These are phyloP conservation scores for Vinca minor DNA, from an alignment of 257 asterid species.

Conservation along the genomic window DNA sequence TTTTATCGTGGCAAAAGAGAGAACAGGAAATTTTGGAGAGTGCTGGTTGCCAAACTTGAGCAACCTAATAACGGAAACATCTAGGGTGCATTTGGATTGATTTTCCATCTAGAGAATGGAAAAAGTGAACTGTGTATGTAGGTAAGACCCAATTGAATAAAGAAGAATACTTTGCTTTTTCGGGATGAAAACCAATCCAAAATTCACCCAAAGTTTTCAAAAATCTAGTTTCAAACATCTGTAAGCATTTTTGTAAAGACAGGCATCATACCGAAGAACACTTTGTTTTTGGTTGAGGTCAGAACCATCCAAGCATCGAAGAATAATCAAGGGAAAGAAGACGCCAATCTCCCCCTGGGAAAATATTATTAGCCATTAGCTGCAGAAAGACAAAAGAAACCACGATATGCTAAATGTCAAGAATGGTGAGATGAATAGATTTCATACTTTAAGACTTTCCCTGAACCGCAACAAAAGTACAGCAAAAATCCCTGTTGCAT, in stretches of 20 bases:
- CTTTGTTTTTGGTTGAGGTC: conserved; percentile 68
- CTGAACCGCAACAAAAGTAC: conserved; percentile 83
- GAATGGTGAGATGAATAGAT: conserved; percentile 5
- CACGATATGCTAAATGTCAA: conserved; percentile 13
- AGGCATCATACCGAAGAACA: conserved; percentile 67
- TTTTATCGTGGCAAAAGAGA: not conserved
- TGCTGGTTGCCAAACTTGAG: conserved; percentile 11
- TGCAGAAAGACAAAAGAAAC: conserved; percentile 10
- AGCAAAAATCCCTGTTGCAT: conserved; percentile 82
- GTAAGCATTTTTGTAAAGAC: not conserved
- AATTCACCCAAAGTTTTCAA: too few relatives aligned
- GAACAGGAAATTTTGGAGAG: not conserved
- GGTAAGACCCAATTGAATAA: too few relatives aligned
- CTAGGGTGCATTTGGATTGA: too few relatives aligned
- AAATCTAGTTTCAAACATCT: conserved; percentile 3
- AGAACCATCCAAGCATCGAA: conserved; percentile 79
- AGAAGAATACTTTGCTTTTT: too few relatives aligned
- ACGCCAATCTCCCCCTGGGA: conserved; percentile 97
- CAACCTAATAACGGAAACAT: conserved; percentile 11
- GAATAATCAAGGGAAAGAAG: conserved; percentile 85
- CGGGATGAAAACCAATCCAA: too few relatives aligned
- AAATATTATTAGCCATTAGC: conserved; percentile 16
- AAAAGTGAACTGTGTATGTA: too few relatives aligned
- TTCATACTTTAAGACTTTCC: conserved; percentile 82
- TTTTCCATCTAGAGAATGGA: too few relatives aligned